phyloP scores from a whole-genome alignment of 768 basidiomycete species.

The Lentinula edodes region DNA sequence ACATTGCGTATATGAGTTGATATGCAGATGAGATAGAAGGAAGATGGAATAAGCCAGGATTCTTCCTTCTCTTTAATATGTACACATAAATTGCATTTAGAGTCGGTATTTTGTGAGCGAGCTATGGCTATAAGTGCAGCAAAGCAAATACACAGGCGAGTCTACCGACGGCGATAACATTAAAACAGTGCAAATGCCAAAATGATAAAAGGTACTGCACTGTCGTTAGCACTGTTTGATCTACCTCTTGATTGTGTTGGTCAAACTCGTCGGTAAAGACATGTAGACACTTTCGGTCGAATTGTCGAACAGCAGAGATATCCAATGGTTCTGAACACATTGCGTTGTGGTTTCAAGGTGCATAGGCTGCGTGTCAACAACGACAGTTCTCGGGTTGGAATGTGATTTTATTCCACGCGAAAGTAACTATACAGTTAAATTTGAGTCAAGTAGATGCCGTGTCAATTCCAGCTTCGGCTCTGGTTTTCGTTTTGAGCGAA shows the following conservation, averaged over 20 bases:
- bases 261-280: neutral
- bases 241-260: neutral
- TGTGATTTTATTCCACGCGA: neutral
- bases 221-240: constrained; percentile 2
- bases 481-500: constrained; percentile 69
- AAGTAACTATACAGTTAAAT: neutral
- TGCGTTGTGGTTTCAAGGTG: neutral
- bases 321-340: neutral
- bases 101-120: neutral
- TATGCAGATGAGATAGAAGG: neutral
- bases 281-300: neutral
- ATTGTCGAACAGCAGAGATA: neutral
- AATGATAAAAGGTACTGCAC: neutral
- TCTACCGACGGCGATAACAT: constrained; percentile 4
- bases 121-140: neutral
- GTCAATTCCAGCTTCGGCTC: constrained; percentile 33
- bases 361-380: neutral
- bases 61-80: constrained; percentile 5
- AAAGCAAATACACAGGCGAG: neutral
- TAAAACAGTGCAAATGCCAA: neutral
- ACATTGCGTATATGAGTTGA: constrained; percentile 10
- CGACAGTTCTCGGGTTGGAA: constrained; percentile 2
- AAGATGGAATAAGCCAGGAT: constrained; percentile 5
- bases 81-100: constrained; percentile 7
- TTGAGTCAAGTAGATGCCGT: neutral